phyloP scores from a whole-genome alignment of 495 filamentous ascomycete species.

The Aspergillus cavernicola region DNA sequence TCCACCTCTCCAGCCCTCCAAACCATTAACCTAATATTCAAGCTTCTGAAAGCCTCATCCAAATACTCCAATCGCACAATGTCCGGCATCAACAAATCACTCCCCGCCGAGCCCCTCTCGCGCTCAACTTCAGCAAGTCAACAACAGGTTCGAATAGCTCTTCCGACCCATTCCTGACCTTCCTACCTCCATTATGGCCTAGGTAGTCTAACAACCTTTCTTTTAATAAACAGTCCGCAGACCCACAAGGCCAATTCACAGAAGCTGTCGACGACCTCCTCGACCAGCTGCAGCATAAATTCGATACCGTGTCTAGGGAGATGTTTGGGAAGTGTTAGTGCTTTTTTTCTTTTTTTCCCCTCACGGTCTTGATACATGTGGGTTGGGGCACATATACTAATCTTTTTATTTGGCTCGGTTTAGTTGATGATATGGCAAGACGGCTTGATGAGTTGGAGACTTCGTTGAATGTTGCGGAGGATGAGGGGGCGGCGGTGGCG shows the following conservation, averaged over 20 bases:
- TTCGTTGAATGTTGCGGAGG: conserved; percentile 35
- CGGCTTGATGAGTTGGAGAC: conserved; percentile 85
- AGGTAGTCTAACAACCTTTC: not conserved
- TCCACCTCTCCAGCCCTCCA: not conserved
- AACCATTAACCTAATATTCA: no score
- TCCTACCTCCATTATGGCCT: not conserved
- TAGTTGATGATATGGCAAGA: conserved; percentile 95
- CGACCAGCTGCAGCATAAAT: conserved; percentile 78
- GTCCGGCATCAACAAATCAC: conserved; percentile 1
- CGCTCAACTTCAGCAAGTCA: not conserved
- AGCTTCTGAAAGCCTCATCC: no score
- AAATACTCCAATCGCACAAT: not conserved
- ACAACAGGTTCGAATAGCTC: conserved; percentile 1
- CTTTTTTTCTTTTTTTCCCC: not conserved
- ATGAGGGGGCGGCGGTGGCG: not conserved
- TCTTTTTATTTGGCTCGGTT: no score
- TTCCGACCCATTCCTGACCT: not conserved
- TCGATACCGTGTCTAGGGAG: conserved; percentile 73
- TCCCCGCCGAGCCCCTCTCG: not conserved
- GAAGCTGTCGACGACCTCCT: conserved; percentile 81
- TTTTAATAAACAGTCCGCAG: conserved; percentile 23
- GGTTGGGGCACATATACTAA: no score
- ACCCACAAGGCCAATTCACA: conserved; percentile 60
- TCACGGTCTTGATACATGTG: no score
- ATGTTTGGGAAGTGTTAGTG: conserved; percentile 82